These are phyloP conservation scores for Dictyostelium brefeldianum DNA, from an alignment of 78 protist genomes.

Conservation along the genomic window DNA sequence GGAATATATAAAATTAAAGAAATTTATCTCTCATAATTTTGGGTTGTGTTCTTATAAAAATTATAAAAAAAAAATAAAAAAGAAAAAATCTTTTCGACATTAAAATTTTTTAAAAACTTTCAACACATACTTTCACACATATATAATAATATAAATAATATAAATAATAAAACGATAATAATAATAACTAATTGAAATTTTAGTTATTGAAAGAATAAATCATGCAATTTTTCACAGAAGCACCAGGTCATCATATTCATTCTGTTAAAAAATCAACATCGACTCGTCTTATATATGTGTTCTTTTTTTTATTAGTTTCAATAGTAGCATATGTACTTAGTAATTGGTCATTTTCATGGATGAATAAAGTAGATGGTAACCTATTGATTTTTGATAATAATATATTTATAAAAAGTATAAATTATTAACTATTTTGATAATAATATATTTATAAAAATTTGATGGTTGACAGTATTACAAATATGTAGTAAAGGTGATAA, in stretches of 20 bases:
- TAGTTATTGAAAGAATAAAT: not conserved
- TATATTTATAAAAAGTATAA: not conserved
- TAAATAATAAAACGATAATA: too few relatives aligned
- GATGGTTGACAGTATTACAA: slow-evolving; percentile 46
- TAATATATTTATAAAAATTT: too few relatives aligned
- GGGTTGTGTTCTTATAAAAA: too few relatives aligned
- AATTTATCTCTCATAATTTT: too few relatives aligned
- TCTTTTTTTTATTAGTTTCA: slow-evolving; percentile 54
- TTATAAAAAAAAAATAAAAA: too few relatives aligned
- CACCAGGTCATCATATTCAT: not conserved
- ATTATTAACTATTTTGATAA: not conserved
- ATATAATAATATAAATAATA: too few relatives aligned
- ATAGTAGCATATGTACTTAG: slow-evolving; percentile 52
- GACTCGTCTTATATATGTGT: slow-evolving; percentile 49
- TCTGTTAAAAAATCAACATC: slow-evolving; percentile 63
- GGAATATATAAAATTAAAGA: too few relatives aligned
- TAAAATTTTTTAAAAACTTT: too few relatives aligned
- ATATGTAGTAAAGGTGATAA: slow-evolving; percentile 47
- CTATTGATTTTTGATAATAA: too few relatives aligned
- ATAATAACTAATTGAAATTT: not conserved
- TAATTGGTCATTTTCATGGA: slow-evolving; percentile 39
- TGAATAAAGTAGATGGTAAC: slow-evolving; percentile 42
- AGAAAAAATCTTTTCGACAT: not conserved
- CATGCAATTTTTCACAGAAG: slow-evolving; percentile 4
- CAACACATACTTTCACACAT: too few relatives aligned